Base-by-base conservation (phyloP, 2,329 filamentous ascomycete genomes). In the Trichoderma asperellum region DNA sequence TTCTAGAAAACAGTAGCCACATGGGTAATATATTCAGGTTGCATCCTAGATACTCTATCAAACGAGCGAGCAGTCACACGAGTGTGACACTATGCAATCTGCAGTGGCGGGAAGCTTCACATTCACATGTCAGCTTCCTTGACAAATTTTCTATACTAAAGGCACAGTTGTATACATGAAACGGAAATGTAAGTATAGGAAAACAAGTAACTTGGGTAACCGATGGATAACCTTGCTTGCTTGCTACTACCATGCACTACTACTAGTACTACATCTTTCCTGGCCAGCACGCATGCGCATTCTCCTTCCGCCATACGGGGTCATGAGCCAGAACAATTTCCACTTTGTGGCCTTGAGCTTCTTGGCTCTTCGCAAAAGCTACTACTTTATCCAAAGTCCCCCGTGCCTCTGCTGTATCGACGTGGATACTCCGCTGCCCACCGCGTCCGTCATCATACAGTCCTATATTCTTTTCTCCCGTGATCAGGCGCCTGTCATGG, bases 321-420 rank as follows among this genome's bases (percentile, higher is more conserved):
- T 67, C 64, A 37, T 67, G 64, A 10, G 64, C 64, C 7, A 67
- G 55, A 6, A 67, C 37, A 37, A 59, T 16, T 7, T 67, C 55
- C 32, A 59, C 64, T 5, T 59, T 16, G 12, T 10, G 24, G 3
- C 64, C 64, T 24, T 67, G 55, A 1, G 16, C 40, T 10, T 21
- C 29, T 24, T 58, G 40, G 4, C 35, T 40, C 64, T 59, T 67
- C 3, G 27, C 18, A 21, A 67, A 67, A 5, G 27, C 56, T 5
- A 49, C 18, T 5, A 67, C 4, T 18, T 27, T 59, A 16, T 59
- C 40, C n/a, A 67, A 10, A 14, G 35, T 27, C 10, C 21, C 29
- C 11, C 55, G 37, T 3, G 64, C 55, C 32, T 67, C 64, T 32
- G 10, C 55, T 5, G 40, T 67, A 37, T 67, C 40, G 14, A 57